Evolutionary conservation across 768 basidiomycete genomes (phyloP), one percentile per base, ranked within the genome.

Genomic region (Auricularia sp.): DNA sequence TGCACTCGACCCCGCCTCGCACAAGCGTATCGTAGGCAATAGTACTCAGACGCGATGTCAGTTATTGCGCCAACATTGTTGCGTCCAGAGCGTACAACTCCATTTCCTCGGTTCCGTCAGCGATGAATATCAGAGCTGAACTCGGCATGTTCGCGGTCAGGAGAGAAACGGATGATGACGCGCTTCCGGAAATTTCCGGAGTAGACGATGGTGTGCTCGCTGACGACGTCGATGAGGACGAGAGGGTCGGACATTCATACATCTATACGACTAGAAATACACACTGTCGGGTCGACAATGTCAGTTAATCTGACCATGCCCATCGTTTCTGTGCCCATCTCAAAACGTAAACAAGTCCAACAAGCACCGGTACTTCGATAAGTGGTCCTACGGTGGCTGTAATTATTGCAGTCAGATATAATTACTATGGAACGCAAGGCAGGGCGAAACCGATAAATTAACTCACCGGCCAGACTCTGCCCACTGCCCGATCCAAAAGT

Each of bases 31-130:
- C 91, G 71, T 89, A 93, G 10, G 85, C 81, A 75, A 92, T 86
- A 8, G 89, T 90, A 69, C 90, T 92, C 71, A 54, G 33, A 42
- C 42, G 29, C 65, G 58, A 63, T 29, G 59, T 33, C 33, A n/a
- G 54, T 21, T 4, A 29, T 56, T 44, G 58, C 44, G 36, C 42
- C 64, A 36, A 29, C 21, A 62, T 42, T 35, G 21, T 34, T 7
- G 18, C 14, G 24, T 2, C 29, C 34, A 10, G 29, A 29, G 71
- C 85, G 69, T 70, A 89, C 90, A 92, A 92, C 75, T 92, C 90
- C 86, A 91, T 92, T 76, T 93, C 91, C 72, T 93, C 91, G 1
- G 91, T 92, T 13, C 91, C 91, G 71, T 92, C 82, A 18, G 90
- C 87, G 34, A 93, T 82, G 29, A 93, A 77, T 59, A 93, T 80